phyloP scores from a whole-genome alignment of 768 basidiomycete species.

The Naganishia friedmannii region DNA sequence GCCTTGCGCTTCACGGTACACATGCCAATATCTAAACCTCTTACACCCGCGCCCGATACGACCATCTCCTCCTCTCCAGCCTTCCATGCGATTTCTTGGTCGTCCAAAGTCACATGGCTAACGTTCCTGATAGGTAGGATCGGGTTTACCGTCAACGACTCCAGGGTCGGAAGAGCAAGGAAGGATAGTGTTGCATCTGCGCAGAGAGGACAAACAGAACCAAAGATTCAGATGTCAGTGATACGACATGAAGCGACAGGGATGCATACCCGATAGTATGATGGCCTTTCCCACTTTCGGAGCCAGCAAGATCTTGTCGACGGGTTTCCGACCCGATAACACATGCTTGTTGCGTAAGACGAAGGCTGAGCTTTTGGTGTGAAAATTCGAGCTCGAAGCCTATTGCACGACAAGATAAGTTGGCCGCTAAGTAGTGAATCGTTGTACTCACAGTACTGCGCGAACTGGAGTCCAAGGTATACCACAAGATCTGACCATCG shows the following conservation, averaged over 20 bases:
- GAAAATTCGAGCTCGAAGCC: neutral
- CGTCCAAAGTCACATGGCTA: conserved; percentile 75
- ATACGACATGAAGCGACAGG: neutral
- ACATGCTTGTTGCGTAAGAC: conserved; percentile 66
- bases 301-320: conserved; percentile 76
- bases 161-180: conserved; percentile 75
- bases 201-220: neutral
- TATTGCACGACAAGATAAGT: neutral
- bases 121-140: conserved; percentile 80
- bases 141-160: conserved; percentile 61
- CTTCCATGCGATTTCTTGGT: conserved; percentile 56
- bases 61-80: conserved; percentile 35
- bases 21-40: conserved; percentile 44
- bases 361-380: conserved; percentile 42
- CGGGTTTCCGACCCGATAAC: conserved; percentile 65
- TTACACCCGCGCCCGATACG: conserved; percentile 1
- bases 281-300: conserved; percentile 72
- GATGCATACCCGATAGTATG: conserved; percentile 66
- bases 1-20: conserved; percentile 49
- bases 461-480: conserved; percentile 60
- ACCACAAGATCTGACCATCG: conserved; percentile 79
- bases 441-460: conserved; percentile 29
- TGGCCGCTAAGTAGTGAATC: conserved; percentile 13
- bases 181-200: conserved; percentile 63
- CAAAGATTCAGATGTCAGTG: conserved; percentile 56